Base-by-base conservation (phyloP, 352 stramenopile genomes). In the Phytophthora uliginosa region DNA sequence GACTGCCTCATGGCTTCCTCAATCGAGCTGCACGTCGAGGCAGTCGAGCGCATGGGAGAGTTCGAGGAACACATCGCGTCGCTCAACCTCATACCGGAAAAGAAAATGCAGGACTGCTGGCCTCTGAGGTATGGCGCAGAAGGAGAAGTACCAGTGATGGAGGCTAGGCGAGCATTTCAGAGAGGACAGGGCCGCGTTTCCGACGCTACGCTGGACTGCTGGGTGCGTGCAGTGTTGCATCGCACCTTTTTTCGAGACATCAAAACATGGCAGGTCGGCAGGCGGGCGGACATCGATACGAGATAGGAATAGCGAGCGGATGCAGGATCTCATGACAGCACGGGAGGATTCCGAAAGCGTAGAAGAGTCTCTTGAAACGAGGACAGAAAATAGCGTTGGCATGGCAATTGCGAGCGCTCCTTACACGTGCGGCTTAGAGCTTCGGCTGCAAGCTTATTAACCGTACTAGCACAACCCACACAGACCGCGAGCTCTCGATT, bases 141-240 rank as follows among this genome's bases (percentile, higher is more conserved):
- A 74, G 57, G 69, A 77, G 54, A 79, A 79, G 56, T 79, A 61
- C 63, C 68, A 76, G 72, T 71, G 31, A 50, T 57, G 72, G 60
- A 64, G 56, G 54, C 36, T 64, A 71, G 34, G 50, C 60, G 33
- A 73, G 59, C 50, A 59, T 78, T 74, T 62, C 59, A 74, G 71
- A 61, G 69, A 63, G 53, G 59, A 68, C 63, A 67, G 53, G 61
- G 60, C 33, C 26, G 7, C 17, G 59, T 59, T 75, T 76, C 63
- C 58, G 55, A 66, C 56, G 47, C 58, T 47, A 66, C 38, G 53
- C 68, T 76, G 68, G 53, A 73, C 62, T 72, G 57, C 48, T 59
- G 48, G 51, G 61, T 67, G 65, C 57, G 36, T 59, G 69, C 63
- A 60, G 26, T 61, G 65, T 24, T 51, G 42, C 45, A 71, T 81